Base-by-base conservation (phyloP, 1,284 basidiomycete genomes). In the Fistulina hepatica region DNA sequence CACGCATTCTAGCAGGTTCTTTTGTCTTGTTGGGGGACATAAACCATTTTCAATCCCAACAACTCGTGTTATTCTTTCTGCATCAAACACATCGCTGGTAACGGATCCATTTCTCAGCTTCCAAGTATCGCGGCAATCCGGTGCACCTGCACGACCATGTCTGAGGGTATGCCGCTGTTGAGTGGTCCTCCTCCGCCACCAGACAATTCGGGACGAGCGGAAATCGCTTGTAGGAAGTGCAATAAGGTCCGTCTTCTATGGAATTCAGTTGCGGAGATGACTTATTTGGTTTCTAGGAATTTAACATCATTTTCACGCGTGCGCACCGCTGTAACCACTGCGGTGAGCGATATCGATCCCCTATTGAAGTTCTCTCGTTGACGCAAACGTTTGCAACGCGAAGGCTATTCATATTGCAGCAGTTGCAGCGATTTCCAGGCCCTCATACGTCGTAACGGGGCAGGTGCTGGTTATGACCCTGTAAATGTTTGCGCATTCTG, bases 351-450 rank as follows among this genome's bases (percentile, higher is more conserved):
- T 33, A 21, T 20, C 26, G 31, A 16, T 46, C 40, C 38, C 36
- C 32, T 20, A 15, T 36, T 36, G 28, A 30, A 31, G 24, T 26
- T 36, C 12, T 23, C 23, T 13, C 37, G 27, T 21, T 39, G 38
- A 36, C 40, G 30, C 39, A 30, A 30, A 19, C 36, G 22, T 34
- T 40, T 34, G 23, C 40, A 13, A 24, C 6, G 24, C 44, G 13
- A 50, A 85, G 81, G 81, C 28, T 81, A 75, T 53, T 56, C 60
- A 3, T 85, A 81, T 51, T 85, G 81, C 50, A 65, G 73, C 28
- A 73, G 67, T 34, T 85, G 81, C 53, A 64, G 74, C 1, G 81
- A 84, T 51, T 84, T 69, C 52, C 76, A 77, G 49, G 82, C 80
- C 1, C 62, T 85, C 30, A 74, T 81, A 73, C 81, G 80, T 19